Conservation (phyloP, 495 filamentous ascomycete species). For the Cudoniella acicularis region DNA sequence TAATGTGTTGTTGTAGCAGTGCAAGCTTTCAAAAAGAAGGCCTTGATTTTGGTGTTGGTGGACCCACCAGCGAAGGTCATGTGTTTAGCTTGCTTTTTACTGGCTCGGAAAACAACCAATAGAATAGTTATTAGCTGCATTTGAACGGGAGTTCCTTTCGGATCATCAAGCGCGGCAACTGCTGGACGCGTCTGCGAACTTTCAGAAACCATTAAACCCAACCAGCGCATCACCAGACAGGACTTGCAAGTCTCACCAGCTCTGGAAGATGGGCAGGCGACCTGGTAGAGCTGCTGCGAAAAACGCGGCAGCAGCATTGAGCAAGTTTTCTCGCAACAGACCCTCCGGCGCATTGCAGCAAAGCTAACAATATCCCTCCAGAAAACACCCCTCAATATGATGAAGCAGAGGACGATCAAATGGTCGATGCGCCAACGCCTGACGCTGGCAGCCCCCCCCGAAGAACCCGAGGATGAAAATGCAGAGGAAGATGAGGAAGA, state of each 20-base stretch:
- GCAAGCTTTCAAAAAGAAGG: too few species aligned
- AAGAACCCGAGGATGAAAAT: conserved; percentile 39
- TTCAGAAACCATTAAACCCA: not conserved
- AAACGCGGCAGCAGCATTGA: conserved; percentile 42
- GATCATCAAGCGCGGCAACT: too few species aligned
- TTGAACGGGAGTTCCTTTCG: too few species aligned
- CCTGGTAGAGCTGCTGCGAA: conserved; percentile 43
- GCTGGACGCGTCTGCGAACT: too few species aligned
- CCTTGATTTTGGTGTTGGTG: too few species aligned
- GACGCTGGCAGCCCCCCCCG: conserved; percentile 23
- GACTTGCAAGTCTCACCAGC: not conserved
- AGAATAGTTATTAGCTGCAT: too few species aligned
- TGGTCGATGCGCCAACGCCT: conserved; percentile 33
- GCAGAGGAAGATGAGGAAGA: conserved; percentile 36
- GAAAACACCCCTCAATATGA: conserved; percentile 51
- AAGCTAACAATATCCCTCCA: conserved; percentile 27
- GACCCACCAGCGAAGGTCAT: too few species aligned
- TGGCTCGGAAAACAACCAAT: too few species aligned
- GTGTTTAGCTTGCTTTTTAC: too few species aligned
- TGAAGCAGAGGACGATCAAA: conserved; percentile 44
- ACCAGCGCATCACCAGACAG: not conserved
- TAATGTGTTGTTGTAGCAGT: too few species aligned
- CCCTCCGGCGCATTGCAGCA: conserved; percentile 10
- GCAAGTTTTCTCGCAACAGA: conserved; percentile 25
- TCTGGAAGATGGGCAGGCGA: conserved; percentile 25